Evolutionary conservation across 306 rosid genomes (phyloP).

Genomic region (Inga laurina): DNA sequence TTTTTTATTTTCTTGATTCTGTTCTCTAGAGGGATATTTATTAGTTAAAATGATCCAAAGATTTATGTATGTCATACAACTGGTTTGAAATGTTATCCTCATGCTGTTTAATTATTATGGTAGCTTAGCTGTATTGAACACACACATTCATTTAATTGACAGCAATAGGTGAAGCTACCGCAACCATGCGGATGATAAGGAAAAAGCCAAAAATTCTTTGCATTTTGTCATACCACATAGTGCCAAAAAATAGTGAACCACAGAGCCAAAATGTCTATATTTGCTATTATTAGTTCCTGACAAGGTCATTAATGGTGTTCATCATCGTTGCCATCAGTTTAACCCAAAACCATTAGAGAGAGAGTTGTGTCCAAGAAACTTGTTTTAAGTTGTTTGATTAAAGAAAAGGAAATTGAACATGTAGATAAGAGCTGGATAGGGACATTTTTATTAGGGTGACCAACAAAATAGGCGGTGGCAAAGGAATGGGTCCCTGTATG

Average conservation of each 20-base stretch:
- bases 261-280: not conserved
- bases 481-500: constrained; percentile 58
- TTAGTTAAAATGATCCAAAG: constrained; percentile 20
- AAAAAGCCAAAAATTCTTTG: constrained; percentile 32
- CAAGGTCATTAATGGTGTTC: not conserved
- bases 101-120: not conserved
- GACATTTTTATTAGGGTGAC: constrained; percentile 47
- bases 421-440: constrained; percentile 31
- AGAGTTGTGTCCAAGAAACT: constrained; percentile 5
- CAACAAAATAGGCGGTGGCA: constrained; percentile 51
- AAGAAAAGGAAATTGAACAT: not conserved
- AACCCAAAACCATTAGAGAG: constrained; percentile 13
- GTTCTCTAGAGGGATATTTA: constrained; percentile 6
- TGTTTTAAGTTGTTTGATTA: constrained; percentile 20
- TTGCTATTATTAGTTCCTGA: not conserved
- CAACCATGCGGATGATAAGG: not conserved
- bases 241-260: constrained; percentile 19
- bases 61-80: constrained; percentile 13
- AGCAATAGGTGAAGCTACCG: constrained; percentile 36
- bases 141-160: constrained; percentile 12
- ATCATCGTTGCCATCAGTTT: not conserved
- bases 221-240: constrained; percentile 22
- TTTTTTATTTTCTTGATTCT: not conserved
- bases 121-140: constrained; percentile 31
- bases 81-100: constrained; percentile 3